These are phyloP conservation scores for Leccinum angustisporum DNA, from an alignment of 1,284 basidiomycete species.

Conservation along the genomic window DNA sequence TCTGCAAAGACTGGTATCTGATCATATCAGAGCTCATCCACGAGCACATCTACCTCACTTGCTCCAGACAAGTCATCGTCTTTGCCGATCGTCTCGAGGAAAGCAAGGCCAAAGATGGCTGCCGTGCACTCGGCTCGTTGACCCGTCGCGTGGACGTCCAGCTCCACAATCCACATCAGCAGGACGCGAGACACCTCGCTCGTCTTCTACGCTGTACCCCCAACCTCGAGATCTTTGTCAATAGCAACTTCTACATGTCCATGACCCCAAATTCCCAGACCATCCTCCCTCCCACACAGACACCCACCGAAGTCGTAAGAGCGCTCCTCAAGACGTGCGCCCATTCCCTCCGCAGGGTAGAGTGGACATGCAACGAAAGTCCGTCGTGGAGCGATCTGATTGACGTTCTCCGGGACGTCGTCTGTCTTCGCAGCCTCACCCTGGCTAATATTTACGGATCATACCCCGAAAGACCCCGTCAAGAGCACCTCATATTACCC, in stretches of 20 bases:
- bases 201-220: constrained; percentile 39
- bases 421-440: constrained; percentile 34
- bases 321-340: constrained; percentile 27
- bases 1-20: constrained; percentile 38
- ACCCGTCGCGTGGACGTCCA: constrained; percentile 41
- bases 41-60: constrained; percentile 41
- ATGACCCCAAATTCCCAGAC: constrained; percentile 19
- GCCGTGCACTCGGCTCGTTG: constrained; percentile 36
- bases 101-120: constrained; percentile 17
- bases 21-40: constrained; percentile 37
- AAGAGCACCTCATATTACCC: constrained; percentile 34
- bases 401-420: constrained; percentile 21
- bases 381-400: constrained; percentile 31
- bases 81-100: constrained; percentile 37
- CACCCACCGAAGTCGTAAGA: constrained; percentile 24
- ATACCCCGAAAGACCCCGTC: constrained; percentile 16
- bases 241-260: constrained; percentile 33
- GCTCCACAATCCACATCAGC: constrained; percentile 34
- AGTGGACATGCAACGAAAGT: constrained; percentile 35
- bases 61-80: constrained; percentile 33
- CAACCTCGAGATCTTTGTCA: constrained; percentile 39
- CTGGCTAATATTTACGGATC: constrained; percentile 37
- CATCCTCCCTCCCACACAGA: constrained; percentile 26
- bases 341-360: constrained; percentile 28
- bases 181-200: constrained; percentile 26